Conservation (phyloP, 179 eudicot genomes). For the Amaranthus tricolor region DNA sequence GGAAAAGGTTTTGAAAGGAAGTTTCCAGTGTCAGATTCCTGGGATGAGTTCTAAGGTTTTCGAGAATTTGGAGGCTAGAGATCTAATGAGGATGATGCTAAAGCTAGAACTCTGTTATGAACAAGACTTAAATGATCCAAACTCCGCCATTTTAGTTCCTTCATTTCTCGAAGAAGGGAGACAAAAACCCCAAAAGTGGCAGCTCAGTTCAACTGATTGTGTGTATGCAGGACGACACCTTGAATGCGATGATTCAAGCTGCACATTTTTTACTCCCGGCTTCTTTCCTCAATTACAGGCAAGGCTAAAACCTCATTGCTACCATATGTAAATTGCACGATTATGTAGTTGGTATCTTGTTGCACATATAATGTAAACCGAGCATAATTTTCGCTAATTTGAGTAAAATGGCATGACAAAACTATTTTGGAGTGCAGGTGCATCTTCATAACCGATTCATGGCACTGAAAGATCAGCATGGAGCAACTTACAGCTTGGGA, state of each 20-base stretch:
- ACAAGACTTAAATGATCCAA: constrained; percentile 63
- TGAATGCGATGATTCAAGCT: constrained; percentile 88
- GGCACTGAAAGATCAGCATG: constrained; percentile 69
- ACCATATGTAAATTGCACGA: neutral
- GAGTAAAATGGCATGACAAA: neutral
- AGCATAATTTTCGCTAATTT: neutral
- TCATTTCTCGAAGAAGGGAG: constrained; percentile 79
- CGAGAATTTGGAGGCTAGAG: constrained; percentile 60
- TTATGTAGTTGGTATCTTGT: neutral
- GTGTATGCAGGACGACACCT: constrained; percentile 79
- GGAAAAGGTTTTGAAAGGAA: constrained; percentile 67
- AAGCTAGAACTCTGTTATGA: constrained; percentile 77
- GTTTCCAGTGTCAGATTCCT: constrained; percentile 62
- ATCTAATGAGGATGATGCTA: constrained; percentile 77
- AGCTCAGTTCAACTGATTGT: constrained; percentile 48
- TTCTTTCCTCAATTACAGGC: constrained; percentile 92
- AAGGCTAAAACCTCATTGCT: constrained; percentile 23
- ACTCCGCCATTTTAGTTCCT: constrained; percentile 63
- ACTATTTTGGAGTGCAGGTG: constrained; percentile 45
- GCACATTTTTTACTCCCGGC: constrained; percentile 68
- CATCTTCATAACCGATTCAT: constrained; percentile 78
- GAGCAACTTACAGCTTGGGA: constrained; percentile 84
- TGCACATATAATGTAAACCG: neutral
- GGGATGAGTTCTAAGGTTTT: constrained; percentile 67
- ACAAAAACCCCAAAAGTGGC: constrained; percentile 75